These are phyloP conservation scores for Leptographium galeiforme DNA, from an alignment of 2,329 filamentous ascomycete species.

Conservation along the genomic window DNA sequence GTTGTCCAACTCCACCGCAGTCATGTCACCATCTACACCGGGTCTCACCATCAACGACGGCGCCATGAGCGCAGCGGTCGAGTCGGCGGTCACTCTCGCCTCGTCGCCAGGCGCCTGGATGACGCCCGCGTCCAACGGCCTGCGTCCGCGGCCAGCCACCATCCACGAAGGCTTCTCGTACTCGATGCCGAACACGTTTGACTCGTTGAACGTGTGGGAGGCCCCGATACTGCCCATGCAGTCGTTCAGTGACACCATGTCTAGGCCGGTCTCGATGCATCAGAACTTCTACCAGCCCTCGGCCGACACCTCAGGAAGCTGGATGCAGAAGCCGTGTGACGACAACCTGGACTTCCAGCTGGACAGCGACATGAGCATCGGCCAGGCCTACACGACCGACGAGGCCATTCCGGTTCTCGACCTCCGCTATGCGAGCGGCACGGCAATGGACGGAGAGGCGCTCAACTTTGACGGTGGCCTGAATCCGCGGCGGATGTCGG, in stretches of 20 bases:
- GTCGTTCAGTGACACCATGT: conserved; percentile 36
- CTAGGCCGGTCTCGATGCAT: conserved; percentile 42
- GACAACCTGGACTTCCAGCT: conserved; percentile 39
- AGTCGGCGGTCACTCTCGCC: conserved; percentile 24
- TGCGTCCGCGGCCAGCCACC: conserved; percentile 41
- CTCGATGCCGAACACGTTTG: conserved; percentile 39
- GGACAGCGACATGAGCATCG: conserved; percentile 43
- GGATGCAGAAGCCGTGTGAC: conserved; percentile 44
- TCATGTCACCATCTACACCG: conserved; percentile 27
- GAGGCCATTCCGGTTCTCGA: conserved; percentile 51
- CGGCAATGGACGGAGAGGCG: conserved; percentile 35
- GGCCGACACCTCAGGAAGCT: conserved; percentile 21
- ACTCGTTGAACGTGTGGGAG: conserved; percentile 42
- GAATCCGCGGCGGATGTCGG: conserved; percentile 51
- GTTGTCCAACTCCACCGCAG: conserved; percentile 15
- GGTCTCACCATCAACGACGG: conserved; percentile 36
- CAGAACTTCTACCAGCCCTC: conserved; percentile 42
- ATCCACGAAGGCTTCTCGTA: conserved; percentile 50
- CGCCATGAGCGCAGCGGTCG: conserved; percentile 33
- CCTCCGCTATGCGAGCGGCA: conserved; percentile 34
- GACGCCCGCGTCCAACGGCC: conserved; percentile 36
- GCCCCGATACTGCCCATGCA: conserved; percentile 38
- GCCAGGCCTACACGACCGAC: conserved; percentile 49
- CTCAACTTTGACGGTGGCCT: conserved; percentile 37
- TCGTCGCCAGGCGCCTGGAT: conserved; percentile 38